Evolutionary conservation across 148 eudicot species (phyloP), one percentile per base, ranked within the genome.

Genomic region (Rhododendron simsii): DNA sequence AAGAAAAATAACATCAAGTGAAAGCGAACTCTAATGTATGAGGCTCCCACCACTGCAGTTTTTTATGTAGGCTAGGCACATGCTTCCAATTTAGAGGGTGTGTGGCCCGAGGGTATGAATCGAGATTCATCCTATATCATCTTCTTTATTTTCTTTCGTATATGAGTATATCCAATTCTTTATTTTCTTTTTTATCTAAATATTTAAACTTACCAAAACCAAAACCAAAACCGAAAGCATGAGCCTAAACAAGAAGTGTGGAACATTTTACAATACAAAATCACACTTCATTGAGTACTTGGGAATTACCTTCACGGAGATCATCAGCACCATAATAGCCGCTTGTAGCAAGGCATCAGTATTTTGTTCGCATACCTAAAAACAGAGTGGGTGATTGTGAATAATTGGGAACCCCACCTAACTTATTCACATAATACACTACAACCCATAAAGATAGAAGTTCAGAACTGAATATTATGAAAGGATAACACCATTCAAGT

Each of bases 281-380:
- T 37, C 48, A 28, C 16, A 80, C 35, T 81, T 82, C 73, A 59
- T 82, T 57, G 45, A 30, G 20, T 50, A 50, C 39, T 80, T 37
- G 16, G 59, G 16, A 20, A 51, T 69, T 91, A 92, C 94, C 94
- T 92, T 92, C 63, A 91, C 94, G 61, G 94, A 92, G 81, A 92
- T 85, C 92, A 92, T 92, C 82, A 92, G 86, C 83, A 90, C 92
- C 94, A 92, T 92, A 55, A 92, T 82, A 44, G 92, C 93, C 78
- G 94, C 89, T 84, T 86, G 91, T 85, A 91, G 65, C 23, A 80
- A 18, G 71, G 53, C 33, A 44, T 89, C 88, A 37, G 87, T 89
- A 63, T 83, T 90, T 6, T 83, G 86, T 74, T 85, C 76, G 81
- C 93, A 91, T 55, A 89, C 93, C 94, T 92, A 80, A 86, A 18